These are phyloP conservation scores for Phytophthora agathidicida DNA, from an alignment of 352 stramenopile genomes.

Conservation along the genomic window DNA sequence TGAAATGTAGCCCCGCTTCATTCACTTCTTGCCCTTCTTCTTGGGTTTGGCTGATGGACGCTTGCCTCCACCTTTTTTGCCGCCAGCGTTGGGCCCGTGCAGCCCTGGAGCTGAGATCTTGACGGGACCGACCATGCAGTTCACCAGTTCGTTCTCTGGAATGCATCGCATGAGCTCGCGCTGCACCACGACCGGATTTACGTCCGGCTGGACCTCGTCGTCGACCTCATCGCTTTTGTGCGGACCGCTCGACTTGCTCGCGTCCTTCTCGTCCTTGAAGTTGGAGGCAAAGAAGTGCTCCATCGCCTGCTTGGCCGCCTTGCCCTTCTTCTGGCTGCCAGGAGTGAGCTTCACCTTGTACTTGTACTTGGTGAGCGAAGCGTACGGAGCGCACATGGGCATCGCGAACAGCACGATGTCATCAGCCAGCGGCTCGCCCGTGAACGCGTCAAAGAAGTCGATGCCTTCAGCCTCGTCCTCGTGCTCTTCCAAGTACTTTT, in stretches of 20 bases:
- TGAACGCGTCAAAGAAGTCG: slow-evolving; percentile 89
- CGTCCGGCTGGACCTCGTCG: slow-evolving; percentile 46
- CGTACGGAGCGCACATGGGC: slow-evolving; percentile 92
- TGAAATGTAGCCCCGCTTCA: slow-evolving; percentile 14
- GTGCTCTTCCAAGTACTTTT: slow-evolving; percentile 85
- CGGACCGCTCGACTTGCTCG: slow-evolving; percentile 14
- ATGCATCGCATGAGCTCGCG: slow-evolving; percentile 91
- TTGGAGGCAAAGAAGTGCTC: slow-evolving; percentile 84
- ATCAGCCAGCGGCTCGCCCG: slow-evolving; percentile 71
- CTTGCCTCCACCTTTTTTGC: slow-evolving; percentile 48
- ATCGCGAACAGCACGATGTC: slow-evolving; percentile 91
- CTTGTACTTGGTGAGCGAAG: slow-evolving; percentile 87
- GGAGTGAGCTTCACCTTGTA: slow-evolving; percentile 94
- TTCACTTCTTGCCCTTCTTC: slow-evolving; percentile 44
- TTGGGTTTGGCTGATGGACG: slow-evolving; percentile 35
- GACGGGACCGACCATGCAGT: slow-evolving; percentile 91
- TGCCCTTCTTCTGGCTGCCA: slow-evolving; percentile 91
- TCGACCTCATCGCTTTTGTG: slow-evolving; percentile 22
- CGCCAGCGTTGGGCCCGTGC: slow-evolving; percentile 31
- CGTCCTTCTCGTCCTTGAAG: slow-evolving; percentile 72
- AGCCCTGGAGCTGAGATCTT: slow-evolving; percentile 87
- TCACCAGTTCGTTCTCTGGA: slow-evolving; percentile 88
- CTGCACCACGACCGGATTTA: slow-evolving; percentile 76
- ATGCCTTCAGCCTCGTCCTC: slow-evolving; percentile 77
- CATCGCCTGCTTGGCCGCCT: slow-evolving; percentile 87